Base-by-base conservation (phyloP, 2,329 filamentous ascomycete species). In the Botrytis galanthina region DNA sequence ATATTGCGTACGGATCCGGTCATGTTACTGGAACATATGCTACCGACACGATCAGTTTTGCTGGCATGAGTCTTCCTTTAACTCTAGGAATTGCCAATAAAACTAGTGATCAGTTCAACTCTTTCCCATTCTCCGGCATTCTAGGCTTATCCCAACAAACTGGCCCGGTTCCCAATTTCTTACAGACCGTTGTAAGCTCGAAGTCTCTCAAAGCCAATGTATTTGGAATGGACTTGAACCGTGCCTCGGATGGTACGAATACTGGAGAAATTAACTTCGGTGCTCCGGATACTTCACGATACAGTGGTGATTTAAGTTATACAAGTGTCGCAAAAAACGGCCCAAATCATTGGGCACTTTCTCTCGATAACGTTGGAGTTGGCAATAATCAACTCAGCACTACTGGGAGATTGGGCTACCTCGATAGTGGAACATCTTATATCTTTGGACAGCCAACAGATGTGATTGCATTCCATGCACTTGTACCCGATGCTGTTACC, bases 121-220 rank as follows among this genome's bases (percentile, higher is more conserved):
- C 88, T 70, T 97, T 95, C 78, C 92, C 93, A 1, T 94, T 97
- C 82, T 94, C 97, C 81, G 94, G 94, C 37, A 97, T 97, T 67
- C 84, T 97, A 4, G 94, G 94, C 6, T 83, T 97, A 37, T 92
- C 92, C 26, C 90, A 91, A 78, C 87, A 87, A 16, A 84, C 87
- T 4, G 54, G 62, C 22, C 84, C 84, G 51, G 87, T 87, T 8
- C 88, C 92, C 32, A 93, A 90, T 62, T 90, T 96, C 77, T 85
- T 96, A 80, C 85, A 91, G 57, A 83, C 86, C 2, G 82, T 97
- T 62, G 84, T 85, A 26, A 79, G 86, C 1, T 84, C 87, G n/a
- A 85, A 87, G 35, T 78, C 87, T 32, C 83, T 96, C 61, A 78
- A 83, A n/a, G 81, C 87, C 8, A 94, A 93, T 79, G 81, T 95